These are phyloP conservation scores for Cotoneaster glaucophyllus DNA, from an alignment of 306 rosid species.

Conservation along the genomic window DNA sequence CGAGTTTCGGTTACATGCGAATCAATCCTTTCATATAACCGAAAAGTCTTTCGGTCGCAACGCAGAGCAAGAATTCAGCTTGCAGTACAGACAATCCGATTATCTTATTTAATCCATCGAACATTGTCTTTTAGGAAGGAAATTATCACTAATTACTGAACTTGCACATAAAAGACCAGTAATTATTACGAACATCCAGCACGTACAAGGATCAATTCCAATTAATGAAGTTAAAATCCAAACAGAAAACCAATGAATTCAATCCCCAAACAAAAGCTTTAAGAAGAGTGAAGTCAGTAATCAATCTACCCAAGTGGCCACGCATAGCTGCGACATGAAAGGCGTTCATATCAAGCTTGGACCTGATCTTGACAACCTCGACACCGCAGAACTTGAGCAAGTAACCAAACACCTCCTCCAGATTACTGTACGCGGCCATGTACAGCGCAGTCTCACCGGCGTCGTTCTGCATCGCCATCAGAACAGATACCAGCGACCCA, in stretches of 20 bases:
- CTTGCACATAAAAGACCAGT: not conserved
- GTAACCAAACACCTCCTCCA: conserved; percentile 48
- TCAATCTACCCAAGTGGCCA: conserved; percentile 62
- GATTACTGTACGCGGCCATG: conserved; percentile 64
- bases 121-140: not conserved
- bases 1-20: not conserved
- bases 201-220: not conserved
- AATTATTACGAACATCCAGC: not conserved
- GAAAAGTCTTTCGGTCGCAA: not conserved
- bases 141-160: not conserved
- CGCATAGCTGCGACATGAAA: conserved; percentile 83
- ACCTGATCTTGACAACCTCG: conserved; percentile 62
- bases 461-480: conserved; percentile 77
- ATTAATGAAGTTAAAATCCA: not conserved
- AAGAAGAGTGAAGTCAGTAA: not conserved
- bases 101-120: not conserved
- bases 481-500: conserved; percentile 43
- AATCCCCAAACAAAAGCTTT: not conserved
- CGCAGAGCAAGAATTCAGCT: not conserved
- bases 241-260: not conserved
- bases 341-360: conserved; percentile 77
- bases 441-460: conserved; percentile 69
- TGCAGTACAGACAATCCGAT: not conserved
- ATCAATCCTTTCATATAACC: not conserved
- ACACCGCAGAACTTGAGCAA: conserved; percentile 47